These are phyloP conservation scores for Millerago galiae DNA, from an alignment of 805 yeast genomes.

Conservation along the genomic window DNA sequence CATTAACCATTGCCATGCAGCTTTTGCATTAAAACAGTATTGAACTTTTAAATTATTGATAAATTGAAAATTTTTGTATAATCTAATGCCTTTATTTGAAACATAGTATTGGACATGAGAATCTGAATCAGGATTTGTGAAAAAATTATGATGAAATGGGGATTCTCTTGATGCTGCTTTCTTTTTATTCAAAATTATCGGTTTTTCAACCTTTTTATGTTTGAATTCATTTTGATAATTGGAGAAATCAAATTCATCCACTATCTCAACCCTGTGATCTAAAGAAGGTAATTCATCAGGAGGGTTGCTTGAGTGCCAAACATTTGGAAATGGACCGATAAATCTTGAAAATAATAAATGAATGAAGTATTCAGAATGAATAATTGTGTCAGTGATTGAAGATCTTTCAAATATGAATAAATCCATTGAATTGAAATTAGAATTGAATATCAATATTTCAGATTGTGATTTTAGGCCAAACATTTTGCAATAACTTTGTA, in stretches of 20 bases:
- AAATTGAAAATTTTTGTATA: conserved; percentile 40
- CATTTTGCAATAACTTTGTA: conserved; percentile 53
- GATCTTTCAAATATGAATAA: conserved; percentile 64
- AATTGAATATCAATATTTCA: conserved; percentile 42
- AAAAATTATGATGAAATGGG: conserved; percentile 70
- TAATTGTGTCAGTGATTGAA: conserved; percentile 46
- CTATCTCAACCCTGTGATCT: conserved; percentile 27
- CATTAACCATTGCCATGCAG: conserved; percentile 79
- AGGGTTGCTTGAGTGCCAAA: conserved; percentile 54
- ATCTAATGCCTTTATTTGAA: conserved; percentile 56
- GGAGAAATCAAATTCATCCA: conserved; percentile 31
- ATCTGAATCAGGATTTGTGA: conserved; percentile 86
- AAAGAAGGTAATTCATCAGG: conserved; percentile 44
- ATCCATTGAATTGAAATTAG: conserved; percentile 66
- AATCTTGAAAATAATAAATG: conserved; percentile 54
- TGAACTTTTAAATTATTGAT: conserved; percentile 24
- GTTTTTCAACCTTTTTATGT: background rate
- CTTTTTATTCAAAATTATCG: background rate
- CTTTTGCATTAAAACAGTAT: conserved; percentile 66
- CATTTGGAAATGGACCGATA: conserved; percentile 62
- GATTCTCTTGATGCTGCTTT: conserved; percentile 30
- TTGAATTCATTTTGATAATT: conserved; percentile 12
- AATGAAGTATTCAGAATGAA: conserved; percentile 58
- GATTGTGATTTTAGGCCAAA: conserved; percentile 40
- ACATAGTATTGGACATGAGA: conserved; percentile 75